Evolutionary conservation across 2,329 filamentous ascomycete genomes (phyloP).

Genomic region (Epichloe gansuensis): DNA sequence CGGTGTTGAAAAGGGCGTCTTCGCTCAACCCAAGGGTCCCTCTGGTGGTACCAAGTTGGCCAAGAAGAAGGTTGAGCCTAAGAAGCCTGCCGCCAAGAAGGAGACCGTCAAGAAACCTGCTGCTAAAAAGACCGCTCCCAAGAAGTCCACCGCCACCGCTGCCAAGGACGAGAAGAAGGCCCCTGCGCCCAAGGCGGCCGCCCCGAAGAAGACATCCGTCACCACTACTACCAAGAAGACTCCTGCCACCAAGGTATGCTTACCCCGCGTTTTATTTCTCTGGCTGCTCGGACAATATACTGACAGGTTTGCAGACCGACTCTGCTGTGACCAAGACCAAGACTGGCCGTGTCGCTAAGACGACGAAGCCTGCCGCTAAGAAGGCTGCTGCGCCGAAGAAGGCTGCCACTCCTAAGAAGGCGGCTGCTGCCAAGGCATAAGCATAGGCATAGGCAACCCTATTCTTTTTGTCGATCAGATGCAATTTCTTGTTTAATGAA

Average conservation of each 20-base stretch:
- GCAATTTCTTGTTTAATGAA: slow-evolving; percentile 19
- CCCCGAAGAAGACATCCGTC: slow-evolving; percentile 5
- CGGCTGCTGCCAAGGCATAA: slow-evolving; percentile 29
- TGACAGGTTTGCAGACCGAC: slow-evolving; percentile 9
- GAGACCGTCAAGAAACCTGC: slow-evolving; percentile 20
- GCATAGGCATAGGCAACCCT: slow-evolving; percentile 22
- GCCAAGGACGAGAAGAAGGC: slow-evolving; percentile 20
- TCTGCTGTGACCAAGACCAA: slow-evolving; percentile 70
- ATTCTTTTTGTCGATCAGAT: slow-evolving; percentile 12
- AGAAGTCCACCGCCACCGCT: slow-evolving; percentile 17
- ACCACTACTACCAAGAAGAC: background rate
- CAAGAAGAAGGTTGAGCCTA: slow-evolving; percentile 50
- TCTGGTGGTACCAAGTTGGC: slow-evolving; percentile 88
- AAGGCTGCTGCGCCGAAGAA: slow-evolving; percentile 33
- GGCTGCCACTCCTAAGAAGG: slow-evolving; percentile 32
- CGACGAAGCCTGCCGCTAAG: slow-evolving; percentile 33
- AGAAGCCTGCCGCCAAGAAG: slow-evolving; percentile 24
- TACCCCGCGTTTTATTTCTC: background rate
- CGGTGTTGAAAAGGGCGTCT: slow-evolving; percentile 77
- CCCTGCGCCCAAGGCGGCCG: slow-evolving; percentile 18
- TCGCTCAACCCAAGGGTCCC: slow-evolving; percentile 80
- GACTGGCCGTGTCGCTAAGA: slow-evolving; percentile 73
- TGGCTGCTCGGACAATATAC: background rate
- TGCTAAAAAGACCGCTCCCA: slow-evolving; percentile 18
- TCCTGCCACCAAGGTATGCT: slow-evolving; percentile 11